These are phyloP conservation scores for Zelonia costaricensis DNA, from an alignment of 208 protist genomes.

Conservation along the genomic window DNA sequence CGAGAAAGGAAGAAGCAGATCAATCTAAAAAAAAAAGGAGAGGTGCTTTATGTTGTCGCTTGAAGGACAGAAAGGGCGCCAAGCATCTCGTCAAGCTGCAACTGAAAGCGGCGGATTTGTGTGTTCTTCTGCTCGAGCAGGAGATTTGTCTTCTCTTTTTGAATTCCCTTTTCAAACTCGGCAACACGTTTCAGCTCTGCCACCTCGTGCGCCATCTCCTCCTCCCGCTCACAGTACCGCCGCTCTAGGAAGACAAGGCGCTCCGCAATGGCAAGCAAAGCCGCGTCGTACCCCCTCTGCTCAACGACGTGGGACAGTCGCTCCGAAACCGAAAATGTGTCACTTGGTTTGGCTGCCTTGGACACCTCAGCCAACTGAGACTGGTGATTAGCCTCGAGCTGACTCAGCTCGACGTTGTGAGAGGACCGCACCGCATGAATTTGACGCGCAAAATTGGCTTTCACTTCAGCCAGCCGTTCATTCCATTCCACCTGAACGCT, in stretches of 20 bases:
- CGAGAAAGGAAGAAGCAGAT: constrained; percentile 5
- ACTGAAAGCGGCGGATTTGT: constrained; percentile 75
- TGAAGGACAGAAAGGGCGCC: constrained; percentile 26
- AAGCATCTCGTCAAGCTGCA: constrained; percentile 77
- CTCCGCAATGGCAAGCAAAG: constrained; percentile 60
- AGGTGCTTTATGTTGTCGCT: constrained; percentile 9
- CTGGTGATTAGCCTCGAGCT: constrained; percentile 45
- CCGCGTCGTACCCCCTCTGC: constrained; percentile 30
- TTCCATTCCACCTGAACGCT: constrained; percentile 43
- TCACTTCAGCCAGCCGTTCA: constrained; percentile 29
- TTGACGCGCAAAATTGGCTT: constrained; percentile 38
- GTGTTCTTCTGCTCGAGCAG: constrained; percentile 82
- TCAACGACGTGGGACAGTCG: constrained; percentile 18
- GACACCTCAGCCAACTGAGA: constrained; percentile 31
- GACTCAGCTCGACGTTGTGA: constrained; percentile 51
- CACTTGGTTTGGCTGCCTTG: constrained; percentile 8
- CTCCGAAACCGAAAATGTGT: constrained; percentile 10
- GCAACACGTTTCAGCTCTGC: constrained; percentile 56
- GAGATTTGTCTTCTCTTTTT: constrained; percentile 62
- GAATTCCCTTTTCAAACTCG: constrained; percentile 61
- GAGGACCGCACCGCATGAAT: constrained; percentile 32
- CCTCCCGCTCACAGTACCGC: constrained; percentile 54
- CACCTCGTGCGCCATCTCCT: constrained; percentile 56
- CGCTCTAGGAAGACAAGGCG: constrained; percentile 67
- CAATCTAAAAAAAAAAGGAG: constrained; percentile 5